A percentile compares a stretch with the other conserved stretches of the same genome.
phyloP scores from a whole-genome alignment of 441 rosid species.

The Populus hybrid region DNA sequence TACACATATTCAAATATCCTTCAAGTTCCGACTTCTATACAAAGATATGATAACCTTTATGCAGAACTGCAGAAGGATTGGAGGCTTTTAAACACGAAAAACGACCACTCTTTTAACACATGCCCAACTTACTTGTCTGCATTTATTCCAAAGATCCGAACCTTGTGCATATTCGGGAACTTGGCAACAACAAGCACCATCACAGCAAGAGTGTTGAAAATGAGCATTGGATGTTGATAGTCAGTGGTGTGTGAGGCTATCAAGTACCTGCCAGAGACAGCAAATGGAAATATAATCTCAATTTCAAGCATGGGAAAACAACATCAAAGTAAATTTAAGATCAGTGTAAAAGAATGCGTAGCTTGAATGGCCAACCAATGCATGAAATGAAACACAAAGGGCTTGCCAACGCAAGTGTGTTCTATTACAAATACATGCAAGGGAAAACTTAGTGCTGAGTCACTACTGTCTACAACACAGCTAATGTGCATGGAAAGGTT shows the following conservation, averaged over 20 bases:
- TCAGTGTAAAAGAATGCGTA: background rate
- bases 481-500: background rate
- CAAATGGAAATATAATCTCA: background rate
- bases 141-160: slow-evolving; percentile 92
- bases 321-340: background rate
- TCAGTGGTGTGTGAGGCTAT: slow-evolving; percentile 95
- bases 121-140: slow-evolving; percentile 51
- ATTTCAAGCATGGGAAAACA: background rate
- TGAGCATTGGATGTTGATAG: slow-evolving; percentile 86
- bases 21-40: slow-evolving; percentile 35
- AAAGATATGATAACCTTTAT: slow-evolving; percentile 24
- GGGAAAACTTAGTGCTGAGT: background rate
- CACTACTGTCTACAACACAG: background rate
- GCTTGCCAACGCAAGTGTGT: background rate
- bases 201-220: slow-evolving; percentile 77
- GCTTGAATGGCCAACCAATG: background rate
- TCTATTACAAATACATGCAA: background rate
- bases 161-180: slow-evolving; percentile 97
- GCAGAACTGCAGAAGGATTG: slow-evolving; percentile 17
- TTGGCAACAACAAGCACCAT: slow-evolving; percentile 83
- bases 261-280: slow-evolving; percentile 54
- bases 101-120: slow-evolving; percentile 8
- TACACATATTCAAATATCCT: slow-evolving; percentile 25
- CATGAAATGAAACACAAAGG: background rate
- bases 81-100: slow-evolving; percentile 18